phyloP scores from a whole-genome alignment of 2,329 filamentous ascomycete species.

The Penicillium sp. region DNA sequence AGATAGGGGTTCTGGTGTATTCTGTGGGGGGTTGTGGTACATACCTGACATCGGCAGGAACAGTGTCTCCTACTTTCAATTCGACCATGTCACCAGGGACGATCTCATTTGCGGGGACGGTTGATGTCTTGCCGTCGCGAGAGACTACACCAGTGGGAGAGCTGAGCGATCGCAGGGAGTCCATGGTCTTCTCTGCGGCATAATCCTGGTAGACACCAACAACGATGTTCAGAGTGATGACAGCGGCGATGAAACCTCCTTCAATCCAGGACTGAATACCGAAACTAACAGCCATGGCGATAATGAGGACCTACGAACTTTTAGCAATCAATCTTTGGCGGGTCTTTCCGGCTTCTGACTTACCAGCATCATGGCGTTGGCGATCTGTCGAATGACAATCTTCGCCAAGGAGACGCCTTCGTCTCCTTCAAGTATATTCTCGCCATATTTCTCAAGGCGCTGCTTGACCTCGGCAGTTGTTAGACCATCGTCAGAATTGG shows the following conservation, averaged over 20 bases:
- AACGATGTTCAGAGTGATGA: slow-evolving; percentile 57
- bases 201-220: slow-evolving; percentile 63
- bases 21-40: not conserved
- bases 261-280: slow-evolving; percentile 59
- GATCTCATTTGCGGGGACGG: slow-evolving; percentile 56
- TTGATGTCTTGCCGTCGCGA: slow-evolving; percentile 56
- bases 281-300: slow-evolving; percentile 67
- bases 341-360: slow-evolving; percentile 10
- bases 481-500: slow-evolving; percentile 59
- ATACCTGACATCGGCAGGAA: slow-evolving; percentile 61
- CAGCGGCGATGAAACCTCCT: slow-evolving; percentile 58
- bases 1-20: not conserved
- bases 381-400: slow-evolving; percentile 64
- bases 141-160: slow-evolving; percentile 59
- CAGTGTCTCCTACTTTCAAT: slow-evolving; percentile 58
- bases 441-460: slow-evolving; percentile 57
- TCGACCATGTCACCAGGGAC: slow-evolving; percentile 61
- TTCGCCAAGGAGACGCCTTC: slow-evolving; percentile 66
- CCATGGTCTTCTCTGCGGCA: slow-evolving; percentile 62
- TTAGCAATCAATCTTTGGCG: not conserved
- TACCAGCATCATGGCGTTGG: slow-evolving; percentile 68
- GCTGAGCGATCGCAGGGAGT: slow-evolving; percentile 55
- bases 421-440: slow-evolving; percentile 65
- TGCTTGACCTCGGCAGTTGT: slow-evolving; percentile 52
- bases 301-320: slow-evolving; percentile 64